phyloP scores from a whole-genome alignment of 352 stramenopile species.

The Phytophthora pisi region DNA sequence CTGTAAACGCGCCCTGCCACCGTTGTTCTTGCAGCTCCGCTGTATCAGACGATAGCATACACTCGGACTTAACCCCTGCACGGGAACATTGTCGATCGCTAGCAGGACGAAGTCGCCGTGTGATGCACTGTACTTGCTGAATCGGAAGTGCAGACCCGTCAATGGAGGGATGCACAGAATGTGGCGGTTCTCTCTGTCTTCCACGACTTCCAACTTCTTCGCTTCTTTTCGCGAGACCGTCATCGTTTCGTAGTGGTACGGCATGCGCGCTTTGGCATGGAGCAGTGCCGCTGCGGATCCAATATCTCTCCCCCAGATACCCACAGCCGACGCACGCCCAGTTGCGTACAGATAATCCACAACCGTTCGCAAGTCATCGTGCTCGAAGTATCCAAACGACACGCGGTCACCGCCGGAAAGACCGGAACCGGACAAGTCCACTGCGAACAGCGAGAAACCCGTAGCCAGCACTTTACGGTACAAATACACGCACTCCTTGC shows the following conservation, averaged over 20 bases:
- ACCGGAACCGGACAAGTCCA: constrained; percentile 77
- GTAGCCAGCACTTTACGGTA: constrained; percentile 50
- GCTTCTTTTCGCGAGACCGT: constrained; percentile 43
- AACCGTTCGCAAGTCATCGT: constrained; percentile 58
- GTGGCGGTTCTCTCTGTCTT: constrained; percentile 40
- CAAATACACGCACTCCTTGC: constrained; percentile 79
- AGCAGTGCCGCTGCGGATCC: constrained; percentile 60
- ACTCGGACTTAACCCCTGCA: constrained; percentile 47
- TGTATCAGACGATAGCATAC: constrained; percentile 50
- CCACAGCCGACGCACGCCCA: constrained; percentile 51
- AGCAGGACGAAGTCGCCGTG: constrained; percentile 78
- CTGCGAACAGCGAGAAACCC: constrained; percentile 75
- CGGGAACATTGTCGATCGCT: constrained; percentile 50
- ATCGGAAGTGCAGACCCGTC: constrained; percentile 53
- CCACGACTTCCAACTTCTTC: constrained; percentile 51
- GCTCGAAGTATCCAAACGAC: constrained; percentile 77
- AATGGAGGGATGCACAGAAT: constrained; percentile 60
- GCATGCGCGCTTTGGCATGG: constrained; percentile 49
- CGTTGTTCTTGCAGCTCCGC: constrained; percentile 24
- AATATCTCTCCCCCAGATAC: constrained; percentile 73
- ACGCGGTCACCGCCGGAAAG: constrained; percentile 67
- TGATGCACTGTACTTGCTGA: constrained; percentile 57
- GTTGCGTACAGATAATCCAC: constrained; percentile 77
- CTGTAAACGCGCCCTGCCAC: constrained; percentile 23
- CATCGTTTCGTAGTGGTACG: constrained; percentile 58